phyloP scores from a whole-genome alignment of 345 rosid genomes.

The Passiflora organensis region DNA sequence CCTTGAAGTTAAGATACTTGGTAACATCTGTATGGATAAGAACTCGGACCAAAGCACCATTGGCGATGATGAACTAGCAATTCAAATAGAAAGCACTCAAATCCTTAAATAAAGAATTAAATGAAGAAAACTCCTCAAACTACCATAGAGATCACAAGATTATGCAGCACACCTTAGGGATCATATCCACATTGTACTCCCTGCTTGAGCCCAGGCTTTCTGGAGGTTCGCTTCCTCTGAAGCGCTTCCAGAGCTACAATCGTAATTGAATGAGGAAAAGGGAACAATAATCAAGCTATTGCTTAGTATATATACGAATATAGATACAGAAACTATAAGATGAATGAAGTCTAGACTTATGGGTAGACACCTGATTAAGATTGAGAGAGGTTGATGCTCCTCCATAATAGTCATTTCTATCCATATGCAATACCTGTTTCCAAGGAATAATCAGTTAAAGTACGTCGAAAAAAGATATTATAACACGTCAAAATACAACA shows the following conservation, averaged over 20 bases:
- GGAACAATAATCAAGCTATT: not conserved
- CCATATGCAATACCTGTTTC: slow-evolving; percentile 72
- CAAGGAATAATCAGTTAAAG: too few species aligned
- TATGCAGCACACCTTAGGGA: slow-evolving; percentile 54
- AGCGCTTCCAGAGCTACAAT: slow-evolving; percentile 91
- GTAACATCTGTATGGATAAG: slow-evolving; percentile 88
- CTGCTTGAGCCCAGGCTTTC: slow-evolving; percentile 65
- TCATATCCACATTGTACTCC: slow-evolving; percentile 85
- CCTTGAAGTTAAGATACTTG: slow-evolving; percentile 89
- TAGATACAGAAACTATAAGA: too few species aligned
- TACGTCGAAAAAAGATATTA: slow-evolving; percentile 1
- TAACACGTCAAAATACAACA: too few species aligned
- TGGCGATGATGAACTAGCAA: slow-evolving; percentile 80
- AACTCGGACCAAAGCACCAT: slow-evolving; percentile 70
- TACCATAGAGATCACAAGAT: not conserved
- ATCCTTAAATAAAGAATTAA: not conserved
- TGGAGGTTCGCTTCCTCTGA: slow-evolving; percentile 63
- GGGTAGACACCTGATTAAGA: slow-evolving; percentile 61
- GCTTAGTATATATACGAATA: not conserved
- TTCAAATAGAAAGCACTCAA: too few species aligned
- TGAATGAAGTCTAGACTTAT: not conserved
- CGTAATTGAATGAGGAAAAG: slow-evolving; percentile 11
- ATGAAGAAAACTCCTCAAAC: not conserved
- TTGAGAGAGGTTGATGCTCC: slow-evolving; percentile 80
- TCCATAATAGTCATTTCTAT: slow-evolving; percentile 78